Conservation (phyloP, 495 filamentous ascomycete genomes). For the Achaetomiella virescens region DNA sequence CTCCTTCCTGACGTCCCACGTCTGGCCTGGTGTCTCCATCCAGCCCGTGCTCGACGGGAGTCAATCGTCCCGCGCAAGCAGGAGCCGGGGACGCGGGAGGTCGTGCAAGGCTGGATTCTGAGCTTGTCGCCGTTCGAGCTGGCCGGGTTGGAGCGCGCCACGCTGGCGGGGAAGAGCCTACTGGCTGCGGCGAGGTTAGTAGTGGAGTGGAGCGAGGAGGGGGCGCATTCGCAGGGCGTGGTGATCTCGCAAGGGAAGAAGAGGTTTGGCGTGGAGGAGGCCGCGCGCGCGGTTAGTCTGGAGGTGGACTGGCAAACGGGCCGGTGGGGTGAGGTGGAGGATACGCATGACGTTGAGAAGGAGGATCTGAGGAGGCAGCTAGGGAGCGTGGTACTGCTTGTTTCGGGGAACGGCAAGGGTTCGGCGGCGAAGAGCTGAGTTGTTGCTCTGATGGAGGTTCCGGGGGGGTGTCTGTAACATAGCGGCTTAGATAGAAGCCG, state of each 20-base stretch:
- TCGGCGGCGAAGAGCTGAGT: not conserved
- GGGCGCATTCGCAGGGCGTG: conserved; percentile 7
- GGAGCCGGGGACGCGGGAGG: conserved; percentile 61
- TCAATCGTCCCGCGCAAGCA: conserved; percentile 69
- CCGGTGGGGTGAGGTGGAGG: conserved; percentile 94
- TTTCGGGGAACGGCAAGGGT: conserved; percentile 48
- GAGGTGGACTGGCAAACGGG: conserved; percentile 89
- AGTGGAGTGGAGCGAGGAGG: conserved; percentile 79
- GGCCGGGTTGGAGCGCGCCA: conserved; percentile 75
- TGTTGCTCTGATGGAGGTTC: not conserved
- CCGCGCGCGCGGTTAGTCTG: conserved; percentile 66
- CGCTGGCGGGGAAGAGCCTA: conserved; percentile 80
- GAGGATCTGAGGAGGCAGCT: conserved; percentile 86
- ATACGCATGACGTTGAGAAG: conserved; percentile 94
- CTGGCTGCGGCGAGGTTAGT: conserved; percentile 69
- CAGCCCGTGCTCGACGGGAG: conserved; percentile 64
- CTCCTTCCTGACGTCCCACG: conserved; percentile 56
- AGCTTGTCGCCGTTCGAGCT: conserved; percentile 69
- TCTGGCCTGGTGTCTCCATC: conserved; percentile 86
- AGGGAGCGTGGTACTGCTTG: conserved; percentile 75
- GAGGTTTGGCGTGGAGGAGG: conserved; percentile 61
- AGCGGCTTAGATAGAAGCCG: not conserved
- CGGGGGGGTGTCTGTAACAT: not conserved
- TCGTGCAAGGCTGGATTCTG: conserved; percentile 73
- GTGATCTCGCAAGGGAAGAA: conserved; percentile 15